Base-by-base conservation (phyloP, 2,329 filamentous ascomycete genomes). In the Penicillium sp. region DNA sequence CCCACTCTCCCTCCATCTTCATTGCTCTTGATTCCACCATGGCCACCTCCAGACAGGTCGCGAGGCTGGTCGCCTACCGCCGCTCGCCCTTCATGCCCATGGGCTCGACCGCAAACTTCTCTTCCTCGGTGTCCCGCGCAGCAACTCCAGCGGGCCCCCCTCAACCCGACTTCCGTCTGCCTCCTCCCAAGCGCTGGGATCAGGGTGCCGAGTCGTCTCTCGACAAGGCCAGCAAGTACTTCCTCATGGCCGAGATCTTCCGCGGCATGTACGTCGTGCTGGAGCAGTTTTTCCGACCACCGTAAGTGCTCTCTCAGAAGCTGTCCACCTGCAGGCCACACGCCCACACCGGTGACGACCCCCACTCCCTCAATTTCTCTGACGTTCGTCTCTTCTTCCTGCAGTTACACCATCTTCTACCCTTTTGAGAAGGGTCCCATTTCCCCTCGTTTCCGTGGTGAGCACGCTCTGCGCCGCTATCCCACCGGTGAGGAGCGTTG, bases 361-460 rank as follows among this genome's bases (percentile, higher is more conserved):
- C 14, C 25, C 11, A 27, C 11, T n/a, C 10, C 5, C 11, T n/a
- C 11, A 9, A 38, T 11, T 27, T 25, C 17, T 25, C 39, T 35
- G 14, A 36, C 27, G 10, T 34, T 26, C 27, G 25, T 27, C 6
- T n/a, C 14, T 27, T 11, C 26, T 36, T 36, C 11, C 33, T 36
- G n/a, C 59, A 95, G 90, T 59, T 96, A 97, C 72, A 98, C 93
- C 35, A 98, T 98, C 64, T 95, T 82, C 76, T 98, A 98, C 65
- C 93, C 93, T 29, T 98, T 96, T 71, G 93, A 98, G 69, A 98
- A 98, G 79, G 93, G 93, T 33, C 93, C 93, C 46, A 96, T 98
- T 67, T 96, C 90, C 23, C 93, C 93, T 47, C 86, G 93, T 57
- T 98, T 98, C 82, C 87, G 93, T 70, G 93, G 93, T 67, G 93